phyloP scores from a whole-genome alignment of 1,284 basidiomycete species.

The Microbotryum lychnidis-dioicae region DNA sequence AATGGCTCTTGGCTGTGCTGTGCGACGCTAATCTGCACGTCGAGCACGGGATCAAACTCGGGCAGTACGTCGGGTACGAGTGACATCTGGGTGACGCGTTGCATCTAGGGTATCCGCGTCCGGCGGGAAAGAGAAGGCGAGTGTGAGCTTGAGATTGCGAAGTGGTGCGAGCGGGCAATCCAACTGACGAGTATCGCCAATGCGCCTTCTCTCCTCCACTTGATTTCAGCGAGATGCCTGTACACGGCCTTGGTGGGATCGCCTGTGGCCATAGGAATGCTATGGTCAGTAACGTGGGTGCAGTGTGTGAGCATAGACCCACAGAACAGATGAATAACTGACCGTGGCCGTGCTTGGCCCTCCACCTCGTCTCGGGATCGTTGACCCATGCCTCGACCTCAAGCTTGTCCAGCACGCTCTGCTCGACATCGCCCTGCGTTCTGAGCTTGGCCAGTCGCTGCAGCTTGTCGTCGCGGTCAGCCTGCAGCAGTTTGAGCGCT shows the following conservation, averaged over 20 bases:
- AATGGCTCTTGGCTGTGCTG: slow-evolving; percentile 45
- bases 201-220: slow-evolving; percentile 74
- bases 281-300: background rate
- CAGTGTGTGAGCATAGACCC: no score
- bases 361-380: slow-evolving; percentile 67
- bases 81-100: slow-evolving; percentile 79
- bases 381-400: slow-evolving; percentile 64
- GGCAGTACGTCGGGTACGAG: slow-evolving; percentile 81
- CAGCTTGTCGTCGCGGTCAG: slow-evolving; percentile 43
- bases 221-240: slow-evolving; percentile 69
- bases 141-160: background rate
- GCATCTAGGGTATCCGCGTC: slow-evolving; percentile 56
- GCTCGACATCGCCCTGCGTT: slow-evolving; percentile 9
- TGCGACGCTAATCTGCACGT: slow-evolving; percentile 58
- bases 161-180: background rate
- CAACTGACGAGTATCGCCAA: slow-evolving; percentile 67
- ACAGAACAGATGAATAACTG: slow-evolving; percentile 36
- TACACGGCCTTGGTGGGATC: slow-evolving; percentile 54
- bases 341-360: slow-evolving; percentile 67
- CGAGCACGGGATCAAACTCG: slow-evolving; percentile 59
- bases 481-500: slow-evolving; percentile 58
- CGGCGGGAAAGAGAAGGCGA: background rate
- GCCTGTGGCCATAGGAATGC: slow-evolving; percentile 27
- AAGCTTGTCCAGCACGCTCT: slow-evolving; percentile 46
- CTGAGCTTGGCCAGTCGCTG: slow-evolving; percentile 45